Conservation (phyloP, 805 yeast species). For the Maudiozyma barnettii region DNA sequence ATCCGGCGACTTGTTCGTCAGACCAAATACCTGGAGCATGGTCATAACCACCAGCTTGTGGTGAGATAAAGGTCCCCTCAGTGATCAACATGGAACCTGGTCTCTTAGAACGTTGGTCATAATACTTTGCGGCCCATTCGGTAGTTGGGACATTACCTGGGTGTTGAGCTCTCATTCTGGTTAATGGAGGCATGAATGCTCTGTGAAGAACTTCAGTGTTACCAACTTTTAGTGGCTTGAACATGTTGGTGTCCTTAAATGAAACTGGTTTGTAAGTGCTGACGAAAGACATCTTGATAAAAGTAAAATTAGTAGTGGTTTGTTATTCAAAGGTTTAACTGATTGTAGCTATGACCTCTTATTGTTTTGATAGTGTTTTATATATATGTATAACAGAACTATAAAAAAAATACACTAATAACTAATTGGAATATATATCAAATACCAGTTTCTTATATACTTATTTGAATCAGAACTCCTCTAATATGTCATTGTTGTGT, state of each 20-base stretch:
- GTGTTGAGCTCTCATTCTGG: conserved; percentile 32
- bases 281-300: conserved; percentile 11
- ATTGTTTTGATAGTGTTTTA: too few species aligned
- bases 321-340: too few species aligned
- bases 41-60: conserved; percentile 32
- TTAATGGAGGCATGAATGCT: conserved; percentile 35
- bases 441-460: too few species aligned
- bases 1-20: conserved; percentile 36
- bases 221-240: conserved; percentile 33
- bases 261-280: conserved; percentile 14
- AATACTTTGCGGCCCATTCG: conserved; percentile 39
- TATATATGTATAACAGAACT: too few species aligned
- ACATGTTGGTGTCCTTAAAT: conserved; percentile 7
- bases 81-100: conserved; percentile 54
- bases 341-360: too few species aligned
- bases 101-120: conserved; percentile 40
- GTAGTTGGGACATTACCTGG: conserved; percentile 32
- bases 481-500: too few species aligned
- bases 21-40: conserved; percentile 41
- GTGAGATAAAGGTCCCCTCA: conserved; percentile 45
- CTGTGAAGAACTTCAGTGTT: conserved; percentile 28
- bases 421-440: too few species aligned
- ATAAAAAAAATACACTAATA: too few species aligned
- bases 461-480: too few species aligned
- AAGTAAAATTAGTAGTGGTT: too few species aligned